Evolutionary conservation across 495 filamentous ascomycete genomes (phyloP).

Genomic region (Haplographium delicatum): DNA sequence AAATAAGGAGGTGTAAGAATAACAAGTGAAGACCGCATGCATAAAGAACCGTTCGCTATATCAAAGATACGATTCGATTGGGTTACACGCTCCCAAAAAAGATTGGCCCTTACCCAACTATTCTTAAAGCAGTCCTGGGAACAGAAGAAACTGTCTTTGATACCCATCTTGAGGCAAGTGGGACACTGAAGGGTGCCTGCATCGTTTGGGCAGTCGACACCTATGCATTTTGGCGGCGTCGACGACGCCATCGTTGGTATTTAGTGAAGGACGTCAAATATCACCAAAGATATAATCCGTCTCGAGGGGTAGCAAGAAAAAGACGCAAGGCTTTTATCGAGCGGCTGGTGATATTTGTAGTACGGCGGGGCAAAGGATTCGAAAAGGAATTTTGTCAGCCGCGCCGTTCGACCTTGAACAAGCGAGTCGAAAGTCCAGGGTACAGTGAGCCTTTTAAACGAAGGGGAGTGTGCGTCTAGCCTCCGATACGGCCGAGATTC

Average conservation of each 20-base stretch:
- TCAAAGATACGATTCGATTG: too few relatives aligned
- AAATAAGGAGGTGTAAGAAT: too few relatives aligned
- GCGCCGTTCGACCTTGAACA: background rate
- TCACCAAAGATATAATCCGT: background rate
- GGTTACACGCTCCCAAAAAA: too few relatives aligned
- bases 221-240: constrained; percentile 66
- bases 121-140: constrained; percentile 98
- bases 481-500: too few relatives aligned
- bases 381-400: constrained; percentile 20
- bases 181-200: constrained; percentile 86
- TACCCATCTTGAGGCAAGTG: constrained; percentile 80
- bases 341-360: background rate
- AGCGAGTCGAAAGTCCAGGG: too few relatives aligned
- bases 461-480: constrained; percentile 2
- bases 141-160: constrained; percentile 91
- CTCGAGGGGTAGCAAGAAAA: background rate
- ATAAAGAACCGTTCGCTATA: too few relatives aligned
- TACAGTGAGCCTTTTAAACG: background rate
- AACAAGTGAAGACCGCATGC: too few relatives aligned
- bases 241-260: too few relatives aligned
- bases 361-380: constrained; percentile 5
- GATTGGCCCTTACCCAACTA: constrained; percentile 80
- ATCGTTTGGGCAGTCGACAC: constrained; percentile 76
- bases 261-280: background rate
- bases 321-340: background rate